Evolutionary conservation across 257 asterid species (phyloP).

Genomic region (Galeopsis tetrahit): DNA sequence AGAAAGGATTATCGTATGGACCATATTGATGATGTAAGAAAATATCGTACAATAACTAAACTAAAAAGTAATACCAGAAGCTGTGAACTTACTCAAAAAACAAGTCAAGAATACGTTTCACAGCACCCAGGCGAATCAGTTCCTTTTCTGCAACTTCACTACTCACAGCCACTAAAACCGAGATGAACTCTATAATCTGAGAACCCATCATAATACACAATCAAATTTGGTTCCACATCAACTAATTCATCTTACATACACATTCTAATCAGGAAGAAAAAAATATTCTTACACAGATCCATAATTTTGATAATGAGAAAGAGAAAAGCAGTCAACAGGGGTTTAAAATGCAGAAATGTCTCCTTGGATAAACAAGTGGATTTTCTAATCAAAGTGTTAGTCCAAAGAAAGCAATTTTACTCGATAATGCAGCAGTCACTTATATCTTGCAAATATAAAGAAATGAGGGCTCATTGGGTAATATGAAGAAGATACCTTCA

Average conservation of each 20-base stretch:
- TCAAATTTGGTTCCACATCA: slow-evolving; percentile 36
- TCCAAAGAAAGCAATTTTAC: not conserved
- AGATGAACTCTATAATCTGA: slow-evolving; percentile 92
- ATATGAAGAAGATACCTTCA: slow-evolving; percentile 61
- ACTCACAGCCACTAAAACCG: slow-evolving; percentile 77
- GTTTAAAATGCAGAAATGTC: slow-evolving; percentile 14
- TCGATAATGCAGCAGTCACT: slow-evolving; percentile 6
- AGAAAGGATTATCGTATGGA: slow-evolving; percentile 52
- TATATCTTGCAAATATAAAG: slow-evolving; percentile 2
- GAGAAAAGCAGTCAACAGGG: slow-evolving; percentile 10
- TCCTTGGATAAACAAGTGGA: slow-evolving; percentile 7
- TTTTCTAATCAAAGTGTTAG: not conserved
- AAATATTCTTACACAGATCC: not conserved
- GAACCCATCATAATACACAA: slow-evolving; percentile 30
- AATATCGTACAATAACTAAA: not conserved
- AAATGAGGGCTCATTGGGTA: slow-evolving; percentile 21
- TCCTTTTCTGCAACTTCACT: slow-evolving; percentile 88
- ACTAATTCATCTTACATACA: slow-evolving; percentile 14
- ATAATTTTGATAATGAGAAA: slow-evolving; percentile 19
- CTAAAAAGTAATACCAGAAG: slow-evolving; percentile 8
- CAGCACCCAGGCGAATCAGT: slow-evolving; percentile 76
- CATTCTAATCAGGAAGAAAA: not conserved
- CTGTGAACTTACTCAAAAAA: slow-evolving; percentile 72
- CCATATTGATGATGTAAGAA: not conserved
- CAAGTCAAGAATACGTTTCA: slow-evolving; percentile 64